Evolutionary conservation across 352 stramenopile genomes (phyloP).

Genomic region (Pythium dissimile): DNA sequence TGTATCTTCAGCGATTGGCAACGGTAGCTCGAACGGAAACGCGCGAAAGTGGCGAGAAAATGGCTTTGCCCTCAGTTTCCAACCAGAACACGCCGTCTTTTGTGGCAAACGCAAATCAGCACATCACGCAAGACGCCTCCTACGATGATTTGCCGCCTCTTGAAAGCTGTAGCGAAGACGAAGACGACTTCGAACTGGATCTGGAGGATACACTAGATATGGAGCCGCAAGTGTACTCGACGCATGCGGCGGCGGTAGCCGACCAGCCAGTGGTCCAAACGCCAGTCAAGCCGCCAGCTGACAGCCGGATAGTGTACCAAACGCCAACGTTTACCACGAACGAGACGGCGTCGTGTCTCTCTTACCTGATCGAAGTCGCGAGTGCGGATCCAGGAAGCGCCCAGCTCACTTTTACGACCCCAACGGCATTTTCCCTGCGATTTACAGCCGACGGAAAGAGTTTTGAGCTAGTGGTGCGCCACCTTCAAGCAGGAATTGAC

Average conservation of each 20-base stretch:
- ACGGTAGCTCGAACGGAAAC: neutral
- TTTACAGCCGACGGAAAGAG: conserved; percentile 18
- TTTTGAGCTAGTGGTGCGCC: conserved; percentile 36
- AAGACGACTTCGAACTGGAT: conserved; percentile 19
- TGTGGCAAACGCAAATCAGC: conserved; percentile 3
- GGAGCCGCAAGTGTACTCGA: neutral
- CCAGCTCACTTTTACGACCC: conserved; percentile 34
- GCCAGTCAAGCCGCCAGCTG: neutral
- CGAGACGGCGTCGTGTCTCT: conserved; percentile 39
- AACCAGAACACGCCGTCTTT: neutral
- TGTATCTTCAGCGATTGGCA: conserved; percentile 25
- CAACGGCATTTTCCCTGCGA: conserved; percentile 28
- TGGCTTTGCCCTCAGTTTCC: too few relatives aligned
- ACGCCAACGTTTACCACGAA: conserved; percentile 38
- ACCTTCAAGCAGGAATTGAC: conserved; percentile 31
- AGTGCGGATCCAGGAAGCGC: conserved; percentile 36
- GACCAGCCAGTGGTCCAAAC: neutral
- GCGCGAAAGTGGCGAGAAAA: neutral
- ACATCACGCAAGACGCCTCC: conserved; percentile 2
- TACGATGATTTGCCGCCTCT: conserved; percentile 54
- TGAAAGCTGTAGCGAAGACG: conserved; percentile 54
- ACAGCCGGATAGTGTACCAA: neutral
- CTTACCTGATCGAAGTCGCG: conserved; percentile 46
- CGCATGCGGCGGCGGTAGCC: neutral
- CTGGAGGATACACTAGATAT: neutral